Evolutionary conservation across 345 rosid species (phyloP).

Genomic region (Tarenaya hassleriana): DNA sequence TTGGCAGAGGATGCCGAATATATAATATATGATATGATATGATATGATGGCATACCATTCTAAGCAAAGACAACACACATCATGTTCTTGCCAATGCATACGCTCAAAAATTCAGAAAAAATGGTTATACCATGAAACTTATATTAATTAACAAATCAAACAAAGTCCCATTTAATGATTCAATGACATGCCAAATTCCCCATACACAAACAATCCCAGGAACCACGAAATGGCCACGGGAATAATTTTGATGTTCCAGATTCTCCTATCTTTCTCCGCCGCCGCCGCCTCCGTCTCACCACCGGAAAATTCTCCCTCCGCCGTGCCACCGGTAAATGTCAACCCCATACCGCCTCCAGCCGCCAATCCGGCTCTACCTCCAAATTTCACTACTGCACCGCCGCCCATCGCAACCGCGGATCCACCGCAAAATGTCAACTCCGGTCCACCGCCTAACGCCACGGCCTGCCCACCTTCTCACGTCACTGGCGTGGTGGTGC

Average conservation of each 20-base stretch:
- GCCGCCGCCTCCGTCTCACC: conserved; percentile 8
- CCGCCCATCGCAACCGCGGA: neutral
- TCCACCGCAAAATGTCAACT: neutral
- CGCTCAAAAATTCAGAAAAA: conserved; percentile 20
- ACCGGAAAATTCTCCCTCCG: conserved; percentile 8
- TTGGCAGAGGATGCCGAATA: conserved; percentile 21
- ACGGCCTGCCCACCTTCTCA: neutral
- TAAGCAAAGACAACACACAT: conserved; percentile 36
- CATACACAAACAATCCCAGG: conserved; percentile 24
- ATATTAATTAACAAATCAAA: conserved; percentile 6
- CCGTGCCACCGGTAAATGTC: conserved; percentile 5
- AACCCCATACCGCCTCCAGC: neutral
- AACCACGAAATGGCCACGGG: conserved; percentile 19
- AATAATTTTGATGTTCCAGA: conserved; percentile 23
- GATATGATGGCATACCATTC: conserved; percentile 25
- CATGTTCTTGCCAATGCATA: conserved; percentile 28
- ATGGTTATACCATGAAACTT: neutral
- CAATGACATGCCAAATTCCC: conserved; percentile 21
- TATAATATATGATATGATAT: conserved; percentile 15
- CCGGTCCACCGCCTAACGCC: neutral
- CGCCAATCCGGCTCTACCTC: neutral
- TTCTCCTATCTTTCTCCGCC: conserved; percentile 17
- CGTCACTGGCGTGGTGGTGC: conserved; percentile 51
- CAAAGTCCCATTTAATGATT: conserved; percentile 22
- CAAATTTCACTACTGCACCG: neutral